Evolutionary conservation across 371 early-diverging fungal species (phyloP).

Genomic region (Smittium culicis): DNA sequence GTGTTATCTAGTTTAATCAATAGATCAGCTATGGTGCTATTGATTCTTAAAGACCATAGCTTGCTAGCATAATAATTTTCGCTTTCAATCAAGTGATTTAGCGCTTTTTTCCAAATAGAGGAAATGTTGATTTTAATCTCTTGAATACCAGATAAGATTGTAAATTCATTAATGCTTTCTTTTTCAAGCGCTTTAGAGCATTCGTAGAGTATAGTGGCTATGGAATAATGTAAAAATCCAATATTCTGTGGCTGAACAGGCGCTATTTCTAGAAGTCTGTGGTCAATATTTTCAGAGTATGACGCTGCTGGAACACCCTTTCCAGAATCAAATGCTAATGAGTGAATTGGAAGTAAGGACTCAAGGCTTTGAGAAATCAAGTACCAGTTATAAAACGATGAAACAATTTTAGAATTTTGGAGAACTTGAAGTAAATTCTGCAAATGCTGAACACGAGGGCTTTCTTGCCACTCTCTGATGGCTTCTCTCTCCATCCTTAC

Average conservation of each 20-base stretch:
- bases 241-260: neutral
- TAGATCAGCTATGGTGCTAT: neutral
- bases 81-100: neutral
- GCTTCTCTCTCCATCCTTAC: neutral
- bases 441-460: neutral
- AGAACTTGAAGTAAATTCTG: neutral
- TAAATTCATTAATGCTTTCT: neutral
- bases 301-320: neutral
- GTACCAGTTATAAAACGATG: neutral
- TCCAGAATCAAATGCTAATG: neutral
- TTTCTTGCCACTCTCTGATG: neutral
- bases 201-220: neutral
- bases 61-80: neutral
- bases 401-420: neutral
- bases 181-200: neutral
- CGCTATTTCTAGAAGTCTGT: neutral
- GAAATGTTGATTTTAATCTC: neutral
- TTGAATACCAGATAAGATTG: neutral
- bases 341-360: neutral
- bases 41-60: neutral
- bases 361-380: neutral
- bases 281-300: neutral
- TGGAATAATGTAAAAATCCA: neutral
- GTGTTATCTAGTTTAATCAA: neutral
- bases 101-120: neutral